Evolutionary conservation across 2,329 filamentous ascomycete species (phyloP).

Genomic region (Penicillium concentricum): DNA sequence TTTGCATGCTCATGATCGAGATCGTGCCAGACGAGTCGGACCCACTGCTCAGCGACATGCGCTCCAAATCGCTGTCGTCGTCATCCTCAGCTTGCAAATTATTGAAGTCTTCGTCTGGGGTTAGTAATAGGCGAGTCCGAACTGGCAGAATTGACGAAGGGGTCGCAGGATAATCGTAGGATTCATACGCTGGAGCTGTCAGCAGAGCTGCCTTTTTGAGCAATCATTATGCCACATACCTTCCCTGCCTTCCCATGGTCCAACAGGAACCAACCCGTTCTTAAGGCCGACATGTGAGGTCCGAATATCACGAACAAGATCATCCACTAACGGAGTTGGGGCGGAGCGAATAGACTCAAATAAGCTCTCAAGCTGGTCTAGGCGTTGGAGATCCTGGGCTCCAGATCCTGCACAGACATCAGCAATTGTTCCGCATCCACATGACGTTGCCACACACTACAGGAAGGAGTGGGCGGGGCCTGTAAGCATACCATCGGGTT

Average conservation of each 20-base stretch:
- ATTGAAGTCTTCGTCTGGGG: constrained; percentile 15
- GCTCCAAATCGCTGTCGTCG: constrained; percentile 12
- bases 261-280: constrained; percentile 16
- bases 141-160: constrained; percentile 8
- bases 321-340: constrained; percentile 30
- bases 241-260: constrained; percentile 27
- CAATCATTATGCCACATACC: constrained; percentile 15
- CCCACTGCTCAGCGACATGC: constrained; percentile 23
- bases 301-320: constrained; percentile 33
- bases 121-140: constrained; percentile 2
- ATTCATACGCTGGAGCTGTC: constrained; percentile 17
- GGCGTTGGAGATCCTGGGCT: constrained; percentile 25
- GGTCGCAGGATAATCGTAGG: constrained; percentile 7
- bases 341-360: constrained; percentile 37
- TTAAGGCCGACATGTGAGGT: constrained; percentile 19
- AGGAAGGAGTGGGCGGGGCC: background rate
- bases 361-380: constrained; percentile 33
- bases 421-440: background rate
- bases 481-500: constrained; percentile 21
- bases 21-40: constrained; percentile 27
- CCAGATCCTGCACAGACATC: constrained; percentile 13
- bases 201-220: background rate
- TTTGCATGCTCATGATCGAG: constrained; percentile 20
- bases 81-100: constrained; percentile 11
- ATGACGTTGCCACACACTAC: background rate